phyloP scores from a whole-genome alignment of 345 rosid species.

The Punica granatum region DNA sequence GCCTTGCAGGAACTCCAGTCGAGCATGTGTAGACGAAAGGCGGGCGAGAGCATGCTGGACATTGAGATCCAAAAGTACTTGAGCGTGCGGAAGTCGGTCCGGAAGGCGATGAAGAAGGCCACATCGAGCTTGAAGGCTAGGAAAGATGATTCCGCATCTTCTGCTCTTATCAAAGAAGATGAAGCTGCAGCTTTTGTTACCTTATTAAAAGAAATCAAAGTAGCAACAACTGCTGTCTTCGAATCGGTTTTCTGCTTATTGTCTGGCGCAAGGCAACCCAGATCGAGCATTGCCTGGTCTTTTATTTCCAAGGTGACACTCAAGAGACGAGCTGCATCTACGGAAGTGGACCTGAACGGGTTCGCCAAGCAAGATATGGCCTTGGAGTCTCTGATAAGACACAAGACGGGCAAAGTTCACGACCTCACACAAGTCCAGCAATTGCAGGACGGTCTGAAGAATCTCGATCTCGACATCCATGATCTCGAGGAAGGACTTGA shows the following conservation, averaged over 20 bases:
- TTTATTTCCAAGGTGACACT: not conserved
- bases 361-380: conserved; percentile 22
- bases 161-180: not conserved
- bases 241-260: not conserved
- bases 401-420: not conserved
- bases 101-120: conserved; percentile 29
- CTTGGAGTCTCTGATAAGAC: not conserved
- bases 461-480: conserved; percentile 16
- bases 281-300: not conserved
- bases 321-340: not conserved
- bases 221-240: not conserved
- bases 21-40: conserved; percentile 14
- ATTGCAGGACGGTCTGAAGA: not conserved
- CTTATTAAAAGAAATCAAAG: not conserved
- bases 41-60: conserved; percentile 1
- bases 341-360: not conserved
- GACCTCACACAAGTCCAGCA: not conserved
- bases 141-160: not conserved
- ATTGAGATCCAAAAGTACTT: conserved; percentile 32
- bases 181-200: not conserved
- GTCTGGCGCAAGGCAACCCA: not conserved
- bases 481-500: conserved; percentile 38
- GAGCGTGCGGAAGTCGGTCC: conserved; percentile 31
- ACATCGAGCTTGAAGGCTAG: not conserved
- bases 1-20: conserved; percentile 22